Percentiles rank a stretch among this genome's conserved stretches.
These are phyloP conservation scores for Trichoderma virens DNA, from an alignment of 495 filamentous ascomycete species.

Conservation along the genomic window DNA sequence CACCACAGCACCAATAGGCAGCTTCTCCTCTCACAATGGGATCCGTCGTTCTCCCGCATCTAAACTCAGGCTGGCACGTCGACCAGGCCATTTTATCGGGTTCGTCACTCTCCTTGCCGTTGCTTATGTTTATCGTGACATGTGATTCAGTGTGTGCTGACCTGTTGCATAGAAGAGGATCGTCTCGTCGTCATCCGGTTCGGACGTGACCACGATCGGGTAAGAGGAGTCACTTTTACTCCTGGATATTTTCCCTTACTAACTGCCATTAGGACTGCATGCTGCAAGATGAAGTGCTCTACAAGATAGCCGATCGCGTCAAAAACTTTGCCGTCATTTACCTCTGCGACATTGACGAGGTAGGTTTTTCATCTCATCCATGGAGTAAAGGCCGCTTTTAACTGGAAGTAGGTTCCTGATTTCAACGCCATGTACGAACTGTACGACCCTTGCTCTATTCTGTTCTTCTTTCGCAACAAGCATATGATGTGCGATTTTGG, in stretches of 20 bases:
- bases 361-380: not conserved
- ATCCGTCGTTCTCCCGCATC: slow-evolving; percentile 88
- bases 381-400: not conserved
- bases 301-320: slow-evolving; percentile 77
- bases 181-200: slow-evolving; percentile 94
- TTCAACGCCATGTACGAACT: slow-evolving; percentile 94
- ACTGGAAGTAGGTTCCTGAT: slow-evolving; percentile 57
- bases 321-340: slow-evolving; percentile 94
- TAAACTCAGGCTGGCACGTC: slow-evolving; percentile 90
- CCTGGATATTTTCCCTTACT: not conserved
- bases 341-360: slow-evolving; percentile 87
- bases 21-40: slow-evolving; percentile 51
- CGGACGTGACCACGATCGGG: slow-evolving; percentile 67
- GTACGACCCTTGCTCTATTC: slow-evolving; percentile 63
- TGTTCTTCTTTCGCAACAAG: slow-evolving; percentile 98
- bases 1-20: not conserved
- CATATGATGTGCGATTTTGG: slow-evolving; percentile 99
- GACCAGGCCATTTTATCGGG: slow-evolving; percentile 79
- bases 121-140: not conserved
- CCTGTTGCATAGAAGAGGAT: slow-evolving; percentile 60
- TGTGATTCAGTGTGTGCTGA: not conserved
- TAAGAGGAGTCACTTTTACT: slow-evolving; percentile 21
- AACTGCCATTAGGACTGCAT: slow-evolving; percentile 51
- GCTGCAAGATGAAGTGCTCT: slow-evolving; percentile 90
- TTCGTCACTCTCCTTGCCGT: not conserved